phyloP scores from a whole-genome alignment of 768 basidiomycete genomes.

The Leccinum boreale region DNA sequence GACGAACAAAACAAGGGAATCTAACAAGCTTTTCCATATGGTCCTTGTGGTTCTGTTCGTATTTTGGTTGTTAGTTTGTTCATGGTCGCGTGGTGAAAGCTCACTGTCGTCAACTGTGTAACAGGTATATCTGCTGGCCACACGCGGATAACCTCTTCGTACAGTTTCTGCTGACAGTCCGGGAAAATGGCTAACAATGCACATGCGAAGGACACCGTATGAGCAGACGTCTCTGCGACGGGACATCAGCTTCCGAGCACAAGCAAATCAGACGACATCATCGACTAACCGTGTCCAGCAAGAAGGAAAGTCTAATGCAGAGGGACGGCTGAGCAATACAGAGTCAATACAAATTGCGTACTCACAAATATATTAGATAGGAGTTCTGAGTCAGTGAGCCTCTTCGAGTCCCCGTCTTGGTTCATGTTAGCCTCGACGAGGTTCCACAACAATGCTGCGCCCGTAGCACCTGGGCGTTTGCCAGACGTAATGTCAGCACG shows the following conservation, averaged over 20 bases:
- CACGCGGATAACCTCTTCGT: slow-evolving; percentile 37
- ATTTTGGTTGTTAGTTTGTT: not conserved
- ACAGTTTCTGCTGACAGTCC: slow-evolving; percentile 44
- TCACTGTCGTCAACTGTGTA: slow-evolving; percentile 27
- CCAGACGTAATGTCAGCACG: slow-evolving; percentile 34
- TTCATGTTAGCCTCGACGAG: slow-evolving; percentile 48
- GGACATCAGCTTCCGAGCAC: slow-evolving; percentile 3
- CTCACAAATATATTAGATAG: slow-evolving; percentile 49
- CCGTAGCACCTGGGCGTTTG: slow-evolving; percentile 16
- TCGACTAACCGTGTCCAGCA: slow-evolving; percentile 43
- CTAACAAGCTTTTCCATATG: slow-evolving; percentile 37
- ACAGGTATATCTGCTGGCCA: slow-evolving; percentile 39
- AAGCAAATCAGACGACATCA: not conserved
- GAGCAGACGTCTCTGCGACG: slow-evolving; percentile 44
- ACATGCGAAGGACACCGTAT: slow-evolving; percentile 42
- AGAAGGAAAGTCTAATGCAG: slow-evolving; percentile 40
- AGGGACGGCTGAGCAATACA: not conserved
- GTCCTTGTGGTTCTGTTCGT: slow-evolving; percentile 38
- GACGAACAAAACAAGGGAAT: not conserved
- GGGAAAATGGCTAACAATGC: slow-evolving; percentile 48
- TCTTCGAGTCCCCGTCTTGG: slow-evolving; percentile 28
- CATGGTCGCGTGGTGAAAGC: not conserved
- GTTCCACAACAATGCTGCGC: slow-evolving; percentile 42
- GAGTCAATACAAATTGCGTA: not conserved
- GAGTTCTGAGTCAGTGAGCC: slow-evolving; percentile 43